Base-by-base conservation (phyloP, 306 rosid genomes). In the Abrus precatorius region DNA sequence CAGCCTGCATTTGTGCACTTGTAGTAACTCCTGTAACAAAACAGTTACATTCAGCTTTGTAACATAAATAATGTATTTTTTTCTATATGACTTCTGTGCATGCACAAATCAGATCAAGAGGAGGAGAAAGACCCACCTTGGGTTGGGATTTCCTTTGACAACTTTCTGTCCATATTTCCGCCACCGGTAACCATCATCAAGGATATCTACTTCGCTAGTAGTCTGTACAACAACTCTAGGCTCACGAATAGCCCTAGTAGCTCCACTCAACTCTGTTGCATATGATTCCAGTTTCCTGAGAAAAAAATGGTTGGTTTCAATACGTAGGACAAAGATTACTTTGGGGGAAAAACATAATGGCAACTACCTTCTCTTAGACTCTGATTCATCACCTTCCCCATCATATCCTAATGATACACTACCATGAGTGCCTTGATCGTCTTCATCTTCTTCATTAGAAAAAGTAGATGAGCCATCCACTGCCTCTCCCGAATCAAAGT, bases 151-250 rank as follows among this genome's bases (percentile, higher is more conserved):
- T 83, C 99, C 98, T 85, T 95, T 95, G 65, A 95, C 99, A 52
- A 93, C 98, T 83, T 95, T 95, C 84, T 95, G 99, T 30, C 99
- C 99, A 38, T 95, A 95, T 78, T 95, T 95, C 30, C 99, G 91
- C 99, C 99, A 95, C 7, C 99, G 91, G 69, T 95, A 95, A 73
- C 98, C 98, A 83, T 95, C 99, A 12, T 95, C 98, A 3, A 95
- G 94, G 84, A 95, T 93, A 84, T 95, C 99, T 32, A 95, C 98
- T 86, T 93, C 99, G 13, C 98, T 95, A 75, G 99, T 95, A 36
- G 99, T 95, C 85, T 95, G 99, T 71, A 95, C 99, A 33, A 95
- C 99, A 66, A 95, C 99, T 88, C 99, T 89, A 54, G 99, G 99
- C 86, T 95, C 99, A 1, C 97, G 94, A 47, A 95, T 91, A 56